Evolutionary conservation across 2,329 filamentous ascomycete genomes (phyloP), one percentile per base, ranked within the genome.

Genomic region (Trichoderma sp.): DNA sequence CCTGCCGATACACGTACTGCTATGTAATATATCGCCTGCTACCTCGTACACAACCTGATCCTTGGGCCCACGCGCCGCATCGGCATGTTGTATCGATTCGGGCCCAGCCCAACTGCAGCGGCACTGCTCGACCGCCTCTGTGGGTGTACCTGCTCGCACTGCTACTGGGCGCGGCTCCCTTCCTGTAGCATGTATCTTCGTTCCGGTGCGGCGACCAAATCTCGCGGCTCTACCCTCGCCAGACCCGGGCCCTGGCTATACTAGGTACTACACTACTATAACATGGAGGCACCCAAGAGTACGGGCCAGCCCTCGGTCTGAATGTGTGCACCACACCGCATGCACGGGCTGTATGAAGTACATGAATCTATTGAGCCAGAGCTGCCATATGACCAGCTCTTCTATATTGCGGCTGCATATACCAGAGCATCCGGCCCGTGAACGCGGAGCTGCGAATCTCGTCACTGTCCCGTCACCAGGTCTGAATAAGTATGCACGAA

Each of bases 81-180:
- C 58, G 58, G 58, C 47, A 61, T 52, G 58, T 52, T 61, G 58
- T 61, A 52, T 52, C 58, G 58, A 61, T 61, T 52, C 50, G 10
- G 43, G 17, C 45, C 56, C 26, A 26, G n/a, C n/a, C 55, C 30
- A 59, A n/a, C 44, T 3, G 19, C 57, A 44, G 34, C 57, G 57
- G 58, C 47, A 61, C 24, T 61, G 34, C 34, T 30, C 7, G 58
- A 52, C 30, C 6, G 7, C 34, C 9, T 12, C 34, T 39, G 34
- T 39, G 58, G 58, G 58, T 61, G 58, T 61, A 61, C 57, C 54
- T 61, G 28, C 58, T 51, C n/a, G 58, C 34, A 26, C 51, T 24
- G 45, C 34, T 15, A 43, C 58, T 50, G 47, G 58, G 28, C 48
- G 45, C 57, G 30, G 57, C 14, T 15, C 44, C 19, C 14, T 15